Base-by-base conservation (phyloP, 139 green algal species). In the Auxenochlorella pyrenoidosa region DNA sequence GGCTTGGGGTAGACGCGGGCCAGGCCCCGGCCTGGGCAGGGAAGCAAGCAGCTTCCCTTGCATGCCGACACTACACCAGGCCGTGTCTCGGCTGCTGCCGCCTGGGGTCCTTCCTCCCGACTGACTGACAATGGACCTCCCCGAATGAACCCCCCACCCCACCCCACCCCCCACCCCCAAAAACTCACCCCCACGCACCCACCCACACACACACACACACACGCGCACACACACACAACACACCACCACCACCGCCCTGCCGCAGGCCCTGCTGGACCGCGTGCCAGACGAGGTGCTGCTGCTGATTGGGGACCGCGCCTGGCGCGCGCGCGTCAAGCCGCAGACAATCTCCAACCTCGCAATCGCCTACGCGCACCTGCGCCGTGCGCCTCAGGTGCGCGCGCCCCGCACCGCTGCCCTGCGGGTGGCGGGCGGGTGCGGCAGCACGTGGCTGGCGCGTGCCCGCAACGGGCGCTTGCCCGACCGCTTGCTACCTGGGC, bases 331-430 rank as follows among this genome's bases (percentile, higher is more conserved):
- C 41, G 59, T 93, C 66, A 75, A 75, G 36, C 87, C 90, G 0
- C 92, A 95, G 85, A 89, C 92, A 66, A 87, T 91, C 38, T 87
- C 76, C 75, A 95, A 94, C 87, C 81, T 87, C 71, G 63, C 93
- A 28, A 92, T 90, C 87, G 91, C 91, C 8, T 91, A 90, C 79
- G 90, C 89, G 41, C 91, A 89, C 70, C 84, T 93, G 86, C 71
- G 82, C 43, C 82, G 91, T 58, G 34, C 28, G 21, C 87, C 91
- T 24, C 87, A 86, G 41, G 44, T 71, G 75, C 47, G 63, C 63
- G 21, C 26, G 5, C 63, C 26, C 63, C 26, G 63, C 63, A 24
- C 54, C 8, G 8, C 47, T 58, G 47, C 12, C 12, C 47, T 6
- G 6, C 8, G 6, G 47, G 8, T 58, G 6, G 47, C 47, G 12